Percentiles rank a stretch among this genome's conserved stretches.
phyloP scores from a whole-genome alignment of 2,329 filamentous ascomycete genomes.

The Calonectria pauciramosa region DNA sequence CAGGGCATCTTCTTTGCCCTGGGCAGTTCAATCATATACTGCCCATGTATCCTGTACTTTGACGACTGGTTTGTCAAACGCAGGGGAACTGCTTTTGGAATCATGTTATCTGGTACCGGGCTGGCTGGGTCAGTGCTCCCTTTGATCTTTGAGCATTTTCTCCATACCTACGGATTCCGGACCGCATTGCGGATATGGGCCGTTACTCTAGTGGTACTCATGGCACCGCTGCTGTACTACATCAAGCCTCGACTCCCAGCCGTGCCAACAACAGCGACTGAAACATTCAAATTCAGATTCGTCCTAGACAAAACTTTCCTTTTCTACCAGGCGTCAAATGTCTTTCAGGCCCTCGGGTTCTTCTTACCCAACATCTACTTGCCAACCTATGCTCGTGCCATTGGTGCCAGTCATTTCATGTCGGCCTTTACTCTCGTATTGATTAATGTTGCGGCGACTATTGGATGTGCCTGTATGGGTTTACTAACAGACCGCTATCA shows the following conservation, averaged over 20 bases:
- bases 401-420: not conserved
- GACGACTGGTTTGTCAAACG: constrained; percentile 14
- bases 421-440: constrained; percentile 5
- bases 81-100: not conserved
- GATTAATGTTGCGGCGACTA: not conserved
- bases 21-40: not conserved
- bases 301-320: not conserved
- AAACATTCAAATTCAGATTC: not conserved
- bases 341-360: not conserved
- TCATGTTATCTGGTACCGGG: not conserved
- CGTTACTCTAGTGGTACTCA: not conserved
- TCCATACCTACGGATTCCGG: not conserved
- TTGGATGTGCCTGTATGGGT: not conserved
- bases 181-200: not conserved
- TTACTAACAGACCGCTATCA: not conserved
- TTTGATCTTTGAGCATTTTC: constrained; percentile 2
- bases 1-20: constrained; percentile 8
- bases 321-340: not conserved
- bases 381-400: constrained; percentile 8
- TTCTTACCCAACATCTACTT: constrained; percentile 2
- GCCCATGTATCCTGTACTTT: not conserved
- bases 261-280: not conserved
- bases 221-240: not conserved
- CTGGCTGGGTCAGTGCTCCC: not conserved
- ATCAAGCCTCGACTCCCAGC: constrained; percentile 1